Percentiles rank a stretch among this genome's conserved stretches.
Conservation (phyloP, 1,284 basidiomycete species). For the Kalmanozyma brasiliensis region DNA sequence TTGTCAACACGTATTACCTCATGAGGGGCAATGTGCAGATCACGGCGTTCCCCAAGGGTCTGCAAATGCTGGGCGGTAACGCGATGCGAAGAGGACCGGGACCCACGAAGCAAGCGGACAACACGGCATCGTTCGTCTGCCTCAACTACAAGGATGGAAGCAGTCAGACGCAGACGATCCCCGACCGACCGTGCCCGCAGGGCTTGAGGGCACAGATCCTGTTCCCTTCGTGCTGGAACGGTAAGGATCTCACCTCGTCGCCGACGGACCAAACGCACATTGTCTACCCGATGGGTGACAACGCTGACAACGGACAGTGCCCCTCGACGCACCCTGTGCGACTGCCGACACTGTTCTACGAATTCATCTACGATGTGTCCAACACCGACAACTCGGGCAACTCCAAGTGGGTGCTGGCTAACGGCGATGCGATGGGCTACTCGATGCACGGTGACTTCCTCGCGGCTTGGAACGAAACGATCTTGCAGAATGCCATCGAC, state of each 20-base stretch:
- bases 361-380: conserved; percentile 63
- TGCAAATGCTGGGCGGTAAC: conserved; percentile 70
- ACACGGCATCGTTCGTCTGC: conserved; percentile 69
- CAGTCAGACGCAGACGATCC: conserved; percentile 42
- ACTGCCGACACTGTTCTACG: conserved; percentile 72
- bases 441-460: conserved; percentile 73
- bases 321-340: conserved; percentile 71
- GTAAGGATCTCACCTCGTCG: conserved; percentile 70
- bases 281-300: conserved; percentile 65
- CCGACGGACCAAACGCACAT: conserved; percentile 70
- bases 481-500: conserved; percentile 72
- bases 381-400: conserved; percentile 17
- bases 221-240: conserved; percentile 73
- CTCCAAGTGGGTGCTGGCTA: conserved; percentile 38
- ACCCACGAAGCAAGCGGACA: conserved; percentile 46
- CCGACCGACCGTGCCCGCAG: conserved; percentile 50
- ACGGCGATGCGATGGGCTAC: conserved; percentile 61
- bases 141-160: conserved; percentile 66
- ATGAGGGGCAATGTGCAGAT: conserved; percentile 49
- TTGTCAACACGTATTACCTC: conserved; percentile 69
- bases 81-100: conserved; percentile 37
- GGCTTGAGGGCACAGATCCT: conserved; percentile 69
- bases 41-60: conserved; percentile 69
- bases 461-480: conserved; percentile 68
- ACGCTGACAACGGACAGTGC: conserved; percentile 71